A percentile compares a stretch with the other conserved stretches of the same genome.
phyloP scores from a whole-genome alignment of 2,329 filamentous ascomycete species.

The Amylocarpus encephaloides region DNA sequence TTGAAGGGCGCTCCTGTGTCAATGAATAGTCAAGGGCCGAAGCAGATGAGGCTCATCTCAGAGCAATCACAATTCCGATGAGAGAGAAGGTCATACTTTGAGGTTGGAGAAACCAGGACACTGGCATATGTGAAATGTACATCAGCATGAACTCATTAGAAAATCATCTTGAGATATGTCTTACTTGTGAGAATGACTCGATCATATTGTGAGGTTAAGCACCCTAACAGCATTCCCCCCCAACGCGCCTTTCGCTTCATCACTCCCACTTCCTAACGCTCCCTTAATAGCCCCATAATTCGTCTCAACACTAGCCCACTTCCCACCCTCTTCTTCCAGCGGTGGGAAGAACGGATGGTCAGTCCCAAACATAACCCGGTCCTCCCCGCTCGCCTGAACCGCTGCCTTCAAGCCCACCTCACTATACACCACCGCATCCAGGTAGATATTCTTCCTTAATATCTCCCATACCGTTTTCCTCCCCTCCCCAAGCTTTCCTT shows the following conservation, averaged over 20 bases:
- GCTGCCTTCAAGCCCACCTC: conserved; percentile 67
- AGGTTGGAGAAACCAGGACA: too few species aligned
- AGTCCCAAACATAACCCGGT: conserved; percentile 73
- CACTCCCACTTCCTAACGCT: conserved; percentile 41
- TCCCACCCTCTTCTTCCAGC: conserved; percentile 53
- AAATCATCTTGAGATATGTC: too few species aligned
- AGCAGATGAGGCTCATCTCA: too few species aligned
- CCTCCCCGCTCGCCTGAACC: conserved; percentile 58
- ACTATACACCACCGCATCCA: conserved; percentile 82
- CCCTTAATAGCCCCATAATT: conserved; percentile 51
- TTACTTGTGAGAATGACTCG: background rate
- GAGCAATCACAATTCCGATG: too few species aligned
- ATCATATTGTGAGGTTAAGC: conserved; percentile 31
- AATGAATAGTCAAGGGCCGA: too few species aligned
- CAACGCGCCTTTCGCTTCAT: conserved; percentile 47
- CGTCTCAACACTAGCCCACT: conserved; percentile 63
- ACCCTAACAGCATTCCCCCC: conserved; percentile 53
- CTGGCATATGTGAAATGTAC: too few species aligned
- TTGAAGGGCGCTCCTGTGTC: too few species aligned
- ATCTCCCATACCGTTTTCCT: conserved; percentile 57
- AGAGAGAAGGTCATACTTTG: too few species aligned
- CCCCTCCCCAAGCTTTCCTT: conserved; percentile 46
- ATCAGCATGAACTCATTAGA: too few species aligned
- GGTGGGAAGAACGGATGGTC: conserved; percentile 86
- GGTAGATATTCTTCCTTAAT: conserved; percentile 69